These are phyloP conservation scores for Myochromella boudieri DNA, from an alignment of 768 basidiomycete species.

Conservation along the genomic window DNA sequence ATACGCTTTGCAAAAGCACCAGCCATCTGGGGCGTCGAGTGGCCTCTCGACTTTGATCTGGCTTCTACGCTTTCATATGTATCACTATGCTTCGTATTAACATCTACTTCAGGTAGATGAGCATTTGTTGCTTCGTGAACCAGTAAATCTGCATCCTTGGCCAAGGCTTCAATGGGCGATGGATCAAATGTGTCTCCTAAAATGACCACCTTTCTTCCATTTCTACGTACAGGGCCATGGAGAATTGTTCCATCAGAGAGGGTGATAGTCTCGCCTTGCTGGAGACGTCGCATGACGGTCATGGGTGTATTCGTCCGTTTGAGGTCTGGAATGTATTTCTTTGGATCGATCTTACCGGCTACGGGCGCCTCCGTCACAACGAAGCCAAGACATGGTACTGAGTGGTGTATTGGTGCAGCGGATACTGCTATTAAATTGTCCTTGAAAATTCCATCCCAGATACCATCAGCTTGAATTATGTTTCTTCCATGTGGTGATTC, in stretches of 20 bases:
- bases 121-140: constrained; percentile 93
- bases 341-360: constrained; percentile 75
- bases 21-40: constrained; percentile 92
- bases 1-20: constrained; percentile 74
- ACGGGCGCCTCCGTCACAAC: constrained; percentile 69
- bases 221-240: constrained; percentile 60
- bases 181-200: constrained; percentile 87
- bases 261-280: constrained; percentile 59
- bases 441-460: constrained; percentile 67
- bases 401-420: constrained; percentile 78
- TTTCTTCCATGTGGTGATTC: constrained; percentile 66
- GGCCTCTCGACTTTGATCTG: constrained; percentile 73
- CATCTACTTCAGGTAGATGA: constrained; percentile 66
- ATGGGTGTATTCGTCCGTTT: constrained; percentile 70
- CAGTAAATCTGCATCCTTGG: constrained; percentile 66
- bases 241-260: constrained; percentile 75
- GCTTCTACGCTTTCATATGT: constrained; percentile 61
- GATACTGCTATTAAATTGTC: constrained; percentile 60
- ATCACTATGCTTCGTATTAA: constrained; percentile 56
- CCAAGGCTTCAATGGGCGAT: constrained; percentile 60
- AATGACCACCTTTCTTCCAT: constrained; percentile 76
- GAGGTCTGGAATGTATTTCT: constrained; percentile 64
- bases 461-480: constrained; percentile 55
- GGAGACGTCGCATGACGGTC: constrained; percentile 63
- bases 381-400: constrained; percentile 80